These are phyloP conservation scores for Voacanga thouarsii DNA, from an alignment of 257 asterid genomes.

Conservation along the genomic window DNA sequence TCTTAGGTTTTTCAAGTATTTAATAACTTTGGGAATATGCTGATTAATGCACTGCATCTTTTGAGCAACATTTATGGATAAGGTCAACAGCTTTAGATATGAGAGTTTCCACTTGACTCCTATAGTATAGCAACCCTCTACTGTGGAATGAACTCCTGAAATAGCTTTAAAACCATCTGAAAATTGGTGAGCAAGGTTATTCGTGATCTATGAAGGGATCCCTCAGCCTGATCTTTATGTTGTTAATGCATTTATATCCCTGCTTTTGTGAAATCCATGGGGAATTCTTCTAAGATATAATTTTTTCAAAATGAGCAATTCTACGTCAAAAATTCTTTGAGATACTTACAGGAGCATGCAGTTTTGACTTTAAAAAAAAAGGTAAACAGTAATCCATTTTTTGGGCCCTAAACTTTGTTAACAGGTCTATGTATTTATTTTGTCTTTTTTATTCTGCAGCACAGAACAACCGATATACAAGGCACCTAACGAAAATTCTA, in stretches of 20 bases:
- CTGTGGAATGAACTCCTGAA: background rate
- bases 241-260: background rate
- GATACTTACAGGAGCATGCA: background rate
- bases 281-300: background rate
- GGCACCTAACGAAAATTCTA: conserved; percentile 87
- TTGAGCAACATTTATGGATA: background rate
- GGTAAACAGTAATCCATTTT: background rate
- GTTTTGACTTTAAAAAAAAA: background rate
- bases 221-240: conserved; percentile 1
- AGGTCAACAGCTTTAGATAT: background rate
- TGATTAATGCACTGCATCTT: background rate
- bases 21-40: background rate
- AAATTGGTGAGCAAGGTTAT: background rate
- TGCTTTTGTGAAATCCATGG: background rate
- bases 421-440: background rate
- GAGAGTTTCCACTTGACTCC: background rate
- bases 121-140: background rate
- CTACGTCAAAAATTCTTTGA: background rate
- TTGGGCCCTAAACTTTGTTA: background rate
- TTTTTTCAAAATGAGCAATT: background rate
- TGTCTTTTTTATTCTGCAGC: conserved; percentile 47
- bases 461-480: conserved; percentile 68
- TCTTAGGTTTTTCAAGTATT: background rate
- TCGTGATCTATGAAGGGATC: background rate
- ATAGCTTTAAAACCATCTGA: background rate